A percentile compares a stretch with the other conserved stretches of the same genome.
These are phyloP conservation scores for Tylopilus subfusipes DNA, from an alignment of 768 basidiomycete genomes.

Conservation along the genomic window DNA sequence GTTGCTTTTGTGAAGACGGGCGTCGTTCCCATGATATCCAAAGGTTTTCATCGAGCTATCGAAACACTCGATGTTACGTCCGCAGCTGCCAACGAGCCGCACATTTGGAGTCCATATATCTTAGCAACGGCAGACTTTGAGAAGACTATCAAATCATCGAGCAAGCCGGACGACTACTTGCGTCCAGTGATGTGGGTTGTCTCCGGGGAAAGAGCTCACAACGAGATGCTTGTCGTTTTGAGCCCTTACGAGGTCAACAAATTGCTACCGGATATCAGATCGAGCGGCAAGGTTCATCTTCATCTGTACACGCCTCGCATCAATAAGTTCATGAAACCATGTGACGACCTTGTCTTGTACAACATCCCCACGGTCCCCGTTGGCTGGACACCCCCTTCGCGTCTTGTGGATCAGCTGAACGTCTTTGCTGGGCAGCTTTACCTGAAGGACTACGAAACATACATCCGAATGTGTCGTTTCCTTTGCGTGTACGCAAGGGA, in stretches of 20 bases:
- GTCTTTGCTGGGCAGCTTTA: constrained; percentile 35
- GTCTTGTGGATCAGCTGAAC: constrained; percentile 23
- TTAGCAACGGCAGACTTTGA: constrained; percentile 19
- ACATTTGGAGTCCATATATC: constrained; percentile 18
- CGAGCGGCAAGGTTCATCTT: constrained; percentile 32
- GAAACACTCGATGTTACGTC: constrained; percentile 9
- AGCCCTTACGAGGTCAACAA: constrained; percentile 41
- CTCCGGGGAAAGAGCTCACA: constrained; percentile 1
- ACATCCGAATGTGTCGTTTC: constrained; percentile 26
- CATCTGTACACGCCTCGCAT: constrained; percentile 42
- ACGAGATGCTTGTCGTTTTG: constrained; percentile 32
- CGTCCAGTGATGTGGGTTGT: constrained; percentile 32
- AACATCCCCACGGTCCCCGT: neutral
- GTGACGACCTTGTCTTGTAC: constrained; percentile 32
- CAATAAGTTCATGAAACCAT: constrained; percentile 31
- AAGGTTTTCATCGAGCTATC: constrained; percentile 20
- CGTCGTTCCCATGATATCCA: constrained; percentile 11
- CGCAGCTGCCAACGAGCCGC: constrained; percentile 13
- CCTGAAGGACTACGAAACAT: constrained; percentile 25
- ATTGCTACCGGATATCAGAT: constrained; percentile 37
- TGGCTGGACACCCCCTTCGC: neutral
- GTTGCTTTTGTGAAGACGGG: constrained; percentile 30
- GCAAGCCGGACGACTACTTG: constrained; percentile 14
- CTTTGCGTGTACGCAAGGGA: constrained; percentile 25
- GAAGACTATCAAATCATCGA: constrained; percentile 4